Percentiles rank a stretch among this genome's conserved stretches.
These are phyloP conservation scores for Escovopsis sp. DNA, from an alignment of 2,329 filamentous ascomycete species.

Conservation along the genomic window DNA sequence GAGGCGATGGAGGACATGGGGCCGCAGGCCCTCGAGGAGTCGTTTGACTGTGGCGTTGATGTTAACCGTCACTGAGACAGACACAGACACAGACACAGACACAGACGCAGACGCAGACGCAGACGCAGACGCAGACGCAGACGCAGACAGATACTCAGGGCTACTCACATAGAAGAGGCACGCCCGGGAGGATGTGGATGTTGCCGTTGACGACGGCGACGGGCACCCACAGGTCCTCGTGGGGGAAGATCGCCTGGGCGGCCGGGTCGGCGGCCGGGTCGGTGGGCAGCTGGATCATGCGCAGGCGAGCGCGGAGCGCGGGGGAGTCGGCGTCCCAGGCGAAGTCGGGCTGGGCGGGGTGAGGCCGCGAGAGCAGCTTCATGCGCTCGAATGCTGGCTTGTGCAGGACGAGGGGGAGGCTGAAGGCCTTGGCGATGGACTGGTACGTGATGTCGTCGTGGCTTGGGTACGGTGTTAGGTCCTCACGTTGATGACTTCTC, in stretches of 20 bases:
- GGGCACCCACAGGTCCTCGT: conserved; percentile 80
- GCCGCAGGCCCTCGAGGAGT: conserved; percentile 64
- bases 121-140: no score
- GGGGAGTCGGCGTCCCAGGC: conserved; percentile 75
- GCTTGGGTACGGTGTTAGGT: no score
- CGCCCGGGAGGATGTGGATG: conserved; percentile 80
- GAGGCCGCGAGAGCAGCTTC: conserved; percentile 64
- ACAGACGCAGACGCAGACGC: no score
- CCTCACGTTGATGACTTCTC: conserved; percentile 22
- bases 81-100: no score
- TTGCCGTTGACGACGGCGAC: conserved; percentile 83
- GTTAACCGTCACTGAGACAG: no score
- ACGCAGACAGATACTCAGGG: no score
- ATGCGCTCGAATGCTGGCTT: conserved; percentile 64
- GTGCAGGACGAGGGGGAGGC: conserved; percentile 62
- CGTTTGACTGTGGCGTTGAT: conserved; percentile 60
- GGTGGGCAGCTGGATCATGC: conserved; percentile 80
- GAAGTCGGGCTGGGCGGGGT: conserved; percentile 59
- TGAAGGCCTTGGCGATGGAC: conserved; percentile 83
- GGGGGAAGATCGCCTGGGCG: conserved; percentile 65
- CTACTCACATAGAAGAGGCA: conserved; percentile 66
- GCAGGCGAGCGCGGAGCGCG: conserved; percentile 62
- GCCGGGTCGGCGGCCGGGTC: conserved; percentile 50
- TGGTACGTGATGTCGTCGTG: conserved; percentile 97
- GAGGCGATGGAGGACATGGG: conserved; percentile 53